These are phyloP conservation scores for Boletus pseudopeckii DNA, from an alignment of 768 basidiomycete species.

Conservation along the genomic window DNA sequence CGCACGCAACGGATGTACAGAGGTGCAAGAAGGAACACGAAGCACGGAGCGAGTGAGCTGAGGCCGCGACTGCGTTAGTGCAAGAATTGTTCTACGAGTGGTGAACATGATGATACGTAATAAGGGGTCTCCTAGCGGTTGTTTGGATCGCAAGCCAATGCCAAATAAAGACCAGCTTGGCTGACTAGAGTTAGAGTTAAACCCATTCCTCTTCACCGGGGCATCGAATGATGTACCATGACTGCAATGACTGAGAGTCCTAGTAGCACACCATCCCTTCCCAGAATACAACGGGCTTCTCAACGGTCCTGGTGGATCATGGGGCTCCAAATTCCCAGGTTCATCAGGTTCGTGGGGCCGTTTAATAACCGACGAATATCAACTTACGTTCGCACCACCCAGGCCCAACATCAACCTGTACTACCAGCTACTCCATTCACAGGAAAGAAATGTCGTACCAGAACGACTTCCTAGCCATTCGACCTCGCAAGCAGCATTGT, in stretches of 20 bases:
- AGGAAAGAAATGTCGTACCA: slow-evolving; percentile 18
- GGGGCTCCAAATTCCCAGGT: slow-evolving; percentile 7
- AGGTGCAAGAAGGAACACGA: background rate
- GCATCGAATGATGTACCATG: background rate
- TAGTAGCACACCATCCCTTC: background rate
- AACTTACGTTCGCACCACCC: slow-evolving; percentile 27
- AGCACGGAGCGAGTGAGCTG: background rate
- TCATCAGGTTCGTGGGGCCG: slow-evolving; percentile 7
- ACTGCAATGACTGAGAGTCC: no score
- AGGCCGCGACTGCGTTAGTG: slow-evolving; percentile 2
- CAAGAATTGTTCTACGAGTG: background rate
- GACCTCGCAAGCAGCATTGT: slow-evolving; percentile 2
- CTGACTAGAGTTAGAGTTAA: background rate
- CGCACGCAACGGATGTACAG: background rate
- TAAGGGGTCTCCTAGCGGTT: background rate
- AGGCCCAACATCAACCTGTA: slow-evolving; percentile 21
- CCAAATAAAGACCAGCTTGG: slow-evolving; percentile 10
- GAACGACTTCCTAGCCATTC: slow-evolving; percentile 8
- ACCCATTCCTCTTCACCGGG: background rate
- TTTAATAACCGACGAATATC: slow-evolving; percentile 23
- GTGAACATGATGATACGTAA: slow-evolving; percentile 9
- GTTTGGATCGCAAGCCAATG: slow-evolving; percentile 10
- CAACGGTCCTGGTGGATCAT: background rate
- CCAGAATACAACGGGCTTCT: background rate
- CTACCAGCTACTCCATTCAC: slow-evolving; percentile 8